Conservation (phyloP, 495 filamentous ascomycete genomes). For the Parmelia sp. region DNA sequence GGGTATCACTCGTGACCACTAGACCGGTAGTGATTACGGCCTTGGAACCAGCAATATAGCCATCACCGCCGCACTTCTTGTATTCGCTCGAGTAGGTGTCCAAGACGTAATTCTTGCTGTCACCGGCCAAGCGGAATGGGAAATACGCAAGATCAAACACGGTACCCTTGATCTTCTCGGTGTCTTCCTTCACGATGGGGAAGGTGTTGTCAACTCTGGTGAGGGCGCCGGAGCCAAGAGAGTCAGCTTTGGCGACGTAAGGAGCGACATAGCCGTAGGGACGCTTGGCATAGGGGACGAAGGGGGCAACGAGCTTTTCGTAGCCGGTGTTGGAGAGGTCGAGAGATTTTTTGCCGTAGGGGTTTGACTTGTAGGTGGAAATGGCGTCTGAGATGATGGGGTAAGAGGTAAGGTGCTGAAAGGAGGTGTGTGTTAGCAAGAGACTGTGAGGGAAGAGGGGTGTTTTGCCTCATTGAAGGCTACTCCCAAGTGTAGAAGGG, state of each 20-base stretch:
- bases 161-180: slow-evolving; percentile 62
- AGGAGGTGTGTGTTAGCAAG: slow-evolving; percentile 17
- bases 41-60: slow-evolving; percentile 61
- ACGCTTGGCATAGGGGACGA: slow-evolving; percentile 68
- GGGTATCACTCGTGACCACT: slow-evolving; percentile 60
- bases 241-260: slow-evolving; percentile 75
- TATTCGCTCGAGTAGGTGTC: slow-evolving; percentile 67
- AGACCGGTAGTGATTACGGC: slow-evolving; percentile 69
- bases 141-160: slow-evolving; percentile 57
- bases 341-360: slow-evolving; percentile 74
- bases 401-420: slow-evolving; percentile 76
- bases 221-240: slow-evolving; percentile 69
- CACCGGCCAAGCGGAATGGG: slow-evolving; percentile 58
- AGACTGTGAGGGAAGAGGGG: background rate
- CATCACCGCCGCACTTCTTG: slow-evolving; percentile 67
- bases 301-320: slow-evolving; percentile 57
- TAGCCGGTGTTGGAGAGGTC: slow-evolving; percentile 64
- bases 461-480: background rate
- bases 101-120: slow-evolving; percentile 70
- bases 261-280: slow-evolving; percentile 75
- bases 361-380: slow-evolving; percentile 67
- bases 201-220: slow-evolving; percentile 68
- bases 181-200: slow-evolving; percentile 84
- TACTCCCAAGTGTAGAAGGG: background rate
- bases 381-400: slow-evolving; percentile 78